Evolutionary conservation across 257 asterid genomes (phyloP).

Genomic region (Echites panduratus): DNA sequence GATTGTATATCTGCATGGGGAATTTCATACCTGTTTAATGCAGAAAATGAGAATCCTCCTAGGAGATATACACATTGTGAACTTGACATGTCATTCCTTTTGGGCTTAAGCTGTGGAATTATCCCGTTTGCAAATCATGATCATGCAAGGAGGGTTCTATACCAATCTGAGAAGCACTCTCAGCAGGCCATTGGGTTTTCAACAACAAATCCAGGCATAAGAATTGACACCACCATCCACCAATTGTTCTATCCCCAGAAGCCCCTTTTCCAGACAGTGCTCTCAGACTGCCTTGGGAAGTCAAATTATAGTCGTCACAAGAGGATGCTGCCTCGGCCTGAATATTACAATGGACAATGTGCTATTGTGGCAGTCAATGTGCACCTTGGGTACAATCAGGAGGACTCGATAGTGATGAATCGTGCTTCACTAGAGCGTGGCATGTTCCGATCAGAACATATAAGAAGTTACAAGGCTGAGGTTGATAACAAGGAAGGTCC

Average conservation of each 20-base stretch:
- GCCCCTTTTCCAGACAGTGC: constrained; percentile 71
- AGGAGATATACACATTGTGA: constrained; percentile 76
- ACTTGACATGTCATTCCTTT: constrained; percentile 67
- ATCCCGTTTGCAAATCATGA: constrained; percentile 93
- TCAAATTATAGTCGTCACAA: constrained; percentile 34
- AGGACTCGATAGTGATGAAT: constrained; percentile 93
- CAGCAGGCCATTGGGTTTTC: constrained; percentile 91
- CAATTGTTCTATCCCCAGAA: constrained; percentile 80
- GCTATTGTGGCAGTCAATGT: constrained; percentile 92
- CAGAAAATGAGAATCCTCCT: constrained; percentile 52
- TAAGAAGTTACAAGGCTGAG: constrained; percentile 78
- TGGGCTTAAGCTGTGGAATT: constrained; percentile 81
- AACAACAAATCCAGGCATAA: constrained; percentile 56
- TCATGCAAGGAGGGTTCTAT: constrained; percentile 80
- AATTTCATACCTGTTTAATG: constrained; percentile 45
- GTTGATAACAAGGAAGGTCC: constrained; percentile 49
- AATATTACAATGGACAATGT: constrained; percentile 86
- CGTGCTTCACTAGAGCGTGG: constrained; percentile 93
- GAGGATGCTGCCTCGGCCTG: constrained; percentile 75
- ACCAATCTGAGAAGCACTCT: constrained; percentile 94
- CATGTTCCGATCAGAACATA: constrained; percentile 84
- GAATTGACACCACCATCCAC: constrained; percentile 81
- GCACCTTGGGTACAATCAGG: constrained; percentile 92
- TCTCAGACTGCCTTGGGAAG: constrained; percentile 82
- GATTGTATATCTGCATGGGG: constrained; percentile 92